Conservation (phyloP, 2,329 filamentous ascomycete genomes). For the Scleromitrula shiraiana region DNA sequence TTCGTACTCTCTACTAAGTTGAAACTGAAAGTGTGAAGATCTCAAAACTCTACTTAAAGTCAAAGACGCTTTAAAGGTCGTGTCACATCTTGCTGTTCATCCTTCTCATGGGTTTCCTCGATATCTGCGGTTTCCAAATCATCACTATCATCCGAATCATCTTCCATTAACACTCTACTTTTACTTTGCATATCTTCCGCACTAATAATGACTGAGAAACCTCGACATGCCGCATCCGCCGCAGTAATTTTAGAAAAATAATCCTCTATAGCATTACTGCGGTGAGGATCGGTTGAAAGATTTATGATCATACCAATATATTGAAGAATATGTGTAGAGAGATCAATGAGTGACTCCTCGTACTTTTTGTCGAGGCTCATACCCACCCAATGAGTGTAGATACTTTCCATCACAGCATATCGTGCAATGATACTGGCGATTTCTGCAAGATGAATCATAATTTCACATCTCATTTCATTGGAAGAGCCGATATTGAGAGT, state of each 20-base stretch:
- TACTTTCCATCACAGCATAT: constrained; percentile 15
- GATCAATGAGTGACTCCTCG: constrained; percentile 1
- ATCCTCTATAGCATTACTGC: not conserved
- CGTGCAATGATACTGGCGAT: constrained; percentile 12
- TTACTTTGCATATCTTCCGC: not conserved
- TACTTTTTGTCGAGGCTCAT: constrained; percentile 10
- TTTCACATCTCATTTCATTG: not conserved
- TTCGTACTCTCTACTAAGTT: no score
- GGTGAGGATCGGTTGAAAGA: no score
- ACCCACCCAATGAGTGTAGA: constrained; percentile 11
- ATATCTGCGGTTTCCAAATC: not conserved
- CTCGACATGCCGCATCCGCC: not conserved
- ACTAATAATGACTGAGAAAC: not conserved
- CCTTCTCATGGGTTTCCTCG: not conserved
- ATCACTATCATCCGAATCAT: constrained; percentile 1
- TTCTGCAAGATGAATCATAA: not conserved
- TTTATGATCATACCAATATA: not conserved
- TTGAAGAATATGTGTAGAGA: constrained; percentile 5
- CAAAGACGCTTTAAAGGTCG: not conserved
- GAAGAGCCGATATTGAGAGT: not conserved
- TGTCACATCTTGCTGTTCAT: not conserved
- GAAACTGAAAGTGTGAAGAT: no score
- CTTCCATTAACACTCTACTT: not conserved
- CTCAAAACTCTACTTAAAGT: not conserved
- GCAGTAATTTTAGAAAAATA: not conserved